phyloP scores from a whole-genome alignment of 2,329 filamentous ascomycete genomes.

The Fusarium brevicatenulatum region DNA sequence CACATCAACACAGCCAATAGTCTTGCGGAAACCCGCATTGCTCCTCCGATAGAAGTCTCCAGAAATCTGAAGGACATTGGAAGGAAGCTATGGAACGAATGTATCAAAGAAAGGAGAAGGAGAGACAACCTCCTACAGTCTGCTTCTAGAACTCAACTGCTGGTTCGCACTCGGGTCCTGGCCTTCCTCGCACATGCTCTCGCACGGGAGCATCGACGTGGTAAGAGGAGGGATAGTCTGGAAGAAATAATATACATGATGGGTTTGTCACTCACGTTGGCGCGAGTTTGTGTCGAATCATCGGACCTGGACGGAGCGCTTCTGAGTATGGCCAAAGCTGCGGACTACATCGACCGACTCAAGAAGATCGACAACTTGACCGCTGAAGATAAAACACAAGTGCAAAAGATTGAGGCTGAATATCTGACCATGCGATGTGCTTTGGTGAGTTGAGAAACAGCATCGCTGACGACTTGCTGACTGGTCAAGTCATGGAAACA shows the following conservation, averaged over 20 bases:
- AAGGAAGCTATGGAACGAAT: constrained; percentile 73
- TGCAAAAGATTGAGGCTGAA: constrained; percentile 61
- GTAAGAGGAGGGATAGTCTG: constrained; percentile 39
- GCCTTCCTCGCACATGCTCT: constrained; percentile 75
- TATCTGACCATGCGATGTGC: constrained; percentile 74
- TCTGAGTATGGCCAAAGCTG: constrained; percentile 71
- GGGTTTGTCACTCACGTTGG: constrained; percentile 74
- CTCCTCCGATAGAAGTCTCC: constrained; percentile 4
- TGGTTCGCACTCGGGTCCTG: constrained; percentile 60
- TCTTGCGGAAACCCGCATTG: constrained; percentile 4
- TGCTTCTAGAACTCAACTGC: constrained; percentile 43
- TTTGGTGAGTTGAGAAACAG: constrained; percentile 62
- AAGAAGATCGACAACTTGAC: constrained; percentile 5
- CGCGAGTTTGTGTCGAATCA: constrained; percentile 60
- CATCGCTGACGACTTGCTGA: constrained; percentile 24
- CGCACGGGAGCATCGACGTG: constrained; percentile 53
- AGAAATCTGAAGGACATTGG: constrained; percentile 65
- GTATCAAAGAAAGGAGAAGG: constrained; percentile 60
- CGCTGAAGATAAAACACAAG: background rate
- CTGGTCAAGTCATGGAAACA: constrained; percentile 75
- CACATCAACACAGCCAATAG: constrained; percentile 40
- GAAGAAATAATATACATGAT: constrained; percentile 66
- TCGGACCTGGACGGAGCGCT: constrained; percentile 67
- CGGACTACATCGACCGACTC: constrained; percentile 58
- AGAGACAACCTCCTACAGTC: constrained; percentile 31